phyloP scores from a whole-genome alignment of 805 yeast genomes.

The Groenewaldozyma salmanticensis region DNA sequence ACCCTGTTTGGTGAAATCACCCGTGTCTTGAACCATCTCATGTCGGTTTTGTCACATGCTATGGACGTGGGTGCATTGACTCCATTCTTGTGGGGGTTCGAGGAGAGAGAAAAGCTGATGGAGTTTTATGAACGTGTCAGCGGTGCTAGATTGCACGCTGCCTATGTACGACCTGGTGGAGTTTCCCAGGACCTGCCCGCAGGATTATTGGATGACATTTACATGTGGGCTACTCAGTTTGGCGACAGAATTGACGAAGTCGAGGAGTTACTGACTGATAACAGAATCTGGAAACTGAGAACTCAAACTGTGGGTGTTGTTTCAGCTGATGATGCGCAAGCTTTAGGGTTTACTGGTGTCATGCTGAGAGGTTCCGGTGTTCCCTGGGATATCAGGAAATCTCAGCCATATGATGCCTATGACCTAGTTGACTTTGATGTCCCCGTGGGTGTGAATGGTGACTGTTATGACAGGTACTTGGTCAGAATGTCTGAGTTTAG shows the following conservation, averaged over 20 bases:
- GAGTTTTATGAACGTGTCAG: slow-evolving; percentile 86
- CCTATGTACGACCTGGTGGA: slow-evolving; percentile 88
- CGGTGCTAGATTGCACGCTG: slow-evolving; percentile 84
- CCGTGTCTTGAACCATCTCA: slow-evolving; percentile 70
- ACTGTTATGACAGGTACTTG: slow-evolving; percentile 83
- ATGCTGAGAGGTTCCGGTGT: slow-evolving; percentile 89
- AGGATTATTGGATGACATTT: slow-evolving; percentile 80
- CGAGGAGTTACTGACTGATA: slow-evolving; percentile 81
- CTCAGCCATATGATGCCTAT: slow-evolving; percentile 86
- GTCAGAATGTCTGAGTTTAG: slow-evolving; percentile 88
- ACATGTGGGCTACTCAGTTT: slow-evolving; percentile 94
- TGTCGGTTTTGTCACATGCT: slow-evolving; percentile 80
- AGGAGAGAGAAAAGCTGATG: slow-evolving; percentile 87
- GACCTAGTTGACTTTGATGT: slow-evolving; percentile 78
- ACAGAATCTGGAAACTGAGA: slow-evolving; percentile 88
- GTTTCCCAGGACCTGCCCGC: slow-evolving; percentile 81
- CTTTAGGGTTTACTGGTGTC: slow-evolving; percentile 72
- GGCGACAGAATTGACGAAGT: slow-evolving; percentile 89
- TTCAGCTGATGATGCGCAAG: slow-evolving; percentile 79
- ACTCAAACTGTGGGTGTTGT: slow-evolving; percentile 72
- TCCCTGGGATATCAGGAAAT: slow-evolving; percentile 76
- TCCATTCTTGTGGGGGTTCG: slow-evolving; percentile 90
- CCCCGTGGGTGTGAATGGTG: slow-evolving; percentile 81
- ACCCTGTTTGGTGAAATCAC: slow-evolving; percentile 83
- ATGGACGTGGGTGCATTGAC: slow-evolving; percentile 94